phyloP scores from a whole-genome alignment of 108 stramenopile species.

The Stephanodiscus minutulus region DNA sequence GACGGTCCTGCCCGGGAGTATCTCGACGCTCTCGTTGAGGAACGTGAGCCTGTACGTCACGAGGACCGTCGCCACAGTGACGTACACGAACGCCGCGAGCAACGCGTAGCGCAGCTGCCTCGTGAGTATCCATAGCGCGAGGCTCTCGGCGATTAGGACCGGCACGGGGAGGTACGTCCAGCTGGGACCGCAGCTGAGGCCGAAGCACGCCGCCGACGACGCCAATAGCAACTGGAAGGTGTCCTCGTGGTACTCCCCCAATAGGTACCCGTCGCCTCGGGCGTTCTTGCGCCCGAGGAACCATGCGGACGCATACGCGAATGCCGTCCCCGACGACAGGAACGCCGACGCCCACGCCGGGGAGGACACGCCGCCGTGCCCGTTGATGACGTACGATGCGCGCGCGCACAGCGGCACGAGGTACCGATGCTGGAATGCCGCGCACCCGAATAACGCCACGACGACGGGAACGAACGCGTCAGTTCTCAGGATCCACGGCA shows the following conservation, averaged over 20 bases:
- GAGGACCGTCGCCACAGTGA: slow-evolving; percentile 58
- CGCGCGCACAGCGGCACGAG: slow-evolving; percentile 65
- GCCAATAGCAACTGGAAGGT: slow-evolving; percentile 69
- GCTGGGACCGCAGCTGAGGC: slow-evolving; percentile 70
- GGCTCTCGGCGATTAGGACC: slow-evolving; percentile 64
- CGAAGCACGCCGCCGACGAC: slow-evolving; percentile 51
- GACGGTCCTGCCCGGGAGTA: slow-evolving; percentile 48
- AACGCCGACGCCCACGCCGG: slow-evolving; percentile 46
- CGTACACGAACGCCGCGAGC: slow-evolving; percentile 72
- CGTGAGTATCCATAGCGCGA: slow-evolving; percentile 70
- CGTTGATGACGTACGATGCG: slow-evolving; percentile 71
- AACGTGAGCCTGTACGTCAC: slow-evolving; percentile 77
- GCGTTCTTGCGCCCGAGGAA: slow-evolving; percentile 64
- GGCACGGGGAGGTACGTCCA: slow-evolving; percentile 80
- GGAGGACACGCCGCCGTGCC: slow-evolving; percentile 53
- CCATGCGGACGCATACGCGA: slow-evolving; percentile 55
- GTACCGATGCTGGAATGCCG: slow-evolving; percentile 71
- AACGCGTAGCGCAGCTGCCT: slow-evolving; percentile 69
- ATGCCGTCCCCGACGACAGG: slow-evolving; percentile 56
- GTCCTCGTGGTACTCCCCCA: slow-evolving; percentile 87
- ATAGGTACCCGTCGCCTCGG: slow-evolving; percentile 52
- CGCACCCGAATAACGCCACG: slow-evolving; percentile 54
- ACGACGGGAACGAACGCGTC: slow-evolving; percentile 55
- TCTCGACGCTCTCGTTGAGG: slow-evolving; percentile 47
- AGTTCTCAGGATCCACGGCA: slow-evolving; percentile 36